These are phyloP conservation scores for Neofusicoccum umdonicola DNA, from an alignment of 2,329 filamentous ascomycete genomes.

Conservation along the genomic window DNA sequence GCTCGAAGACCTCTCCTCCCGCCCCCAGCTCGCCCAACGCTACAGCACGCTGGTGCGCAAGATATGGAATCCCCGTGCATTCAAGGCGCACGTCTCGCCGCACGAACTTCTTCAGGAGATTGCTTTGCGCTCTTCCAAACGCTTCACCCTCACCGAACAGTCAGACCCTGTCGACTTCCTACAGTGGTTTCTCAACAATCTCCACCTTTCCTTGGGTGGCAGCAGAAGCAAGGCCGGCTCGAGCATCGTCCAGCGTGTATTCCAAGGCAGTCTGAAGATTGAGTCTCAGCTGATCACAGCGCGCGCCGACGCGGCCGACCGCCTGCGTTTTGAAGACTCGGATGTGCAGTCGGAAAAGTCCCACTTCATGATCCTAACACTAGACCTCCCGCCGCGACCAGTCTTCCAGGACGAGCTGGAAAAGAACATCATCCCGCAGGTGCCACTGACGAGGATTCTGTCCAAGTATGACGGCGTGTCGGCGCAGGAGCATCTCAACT, in stretches of 20 bases:
- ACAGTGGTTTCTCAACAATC: conserved; percentile 95
- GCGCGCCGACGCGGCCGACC: conserved; percentile 81
- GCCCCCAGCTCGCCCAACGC: conserved; percentile 79
- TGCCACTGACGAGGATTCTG: conserved; percentile 72
- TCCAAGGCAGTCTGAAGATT: conserved; percentile 88
- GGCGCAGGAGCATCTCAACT: conserved; percentile 84
- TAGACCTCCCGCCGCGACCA: conserved; percentile 87
- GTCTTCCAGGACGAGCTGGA: conserved; percentile 95
- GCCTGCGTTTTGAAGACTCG: conserved; percentile 89
- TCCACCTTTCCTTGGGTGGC: conserved; percentile 87
- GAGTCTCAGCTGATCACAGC: conserved; percentile 93
- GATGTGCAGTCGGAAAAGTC: conserved; percentile 74
- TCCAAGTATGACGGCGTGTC: conserved; percentile 89
- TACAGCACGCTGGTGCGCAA: conserved; percentile 90
- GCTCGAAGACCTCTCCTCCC: conserved; percentile 72
- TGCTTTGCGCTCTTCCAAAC: conserved; percentile 83
- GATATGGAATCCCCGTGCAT: conserved; percentile 95
- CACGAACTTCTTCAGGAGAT: conserved; percentile 97
- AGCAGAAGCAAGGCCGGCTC: conserved; percentile 80
- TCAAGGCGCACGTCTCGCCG: conserved; percentile 94
- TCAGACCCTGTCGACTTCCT: conserved; percentile 96
- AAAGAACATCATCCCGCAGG: conserved; percentile 93
- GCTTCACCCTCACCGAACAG: conserved; percentile 85
- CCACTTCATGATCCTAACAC: conserved; percentile 86
- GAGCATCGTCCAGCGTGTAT: conserved; percentile 86